A percentile compares a stretch with the other conserved stretches of the same genome.
phyloP scores from a whole-genome alignment of 495 filamentous ascomycete genomes.

The Aspergillus affinis region DNA sequence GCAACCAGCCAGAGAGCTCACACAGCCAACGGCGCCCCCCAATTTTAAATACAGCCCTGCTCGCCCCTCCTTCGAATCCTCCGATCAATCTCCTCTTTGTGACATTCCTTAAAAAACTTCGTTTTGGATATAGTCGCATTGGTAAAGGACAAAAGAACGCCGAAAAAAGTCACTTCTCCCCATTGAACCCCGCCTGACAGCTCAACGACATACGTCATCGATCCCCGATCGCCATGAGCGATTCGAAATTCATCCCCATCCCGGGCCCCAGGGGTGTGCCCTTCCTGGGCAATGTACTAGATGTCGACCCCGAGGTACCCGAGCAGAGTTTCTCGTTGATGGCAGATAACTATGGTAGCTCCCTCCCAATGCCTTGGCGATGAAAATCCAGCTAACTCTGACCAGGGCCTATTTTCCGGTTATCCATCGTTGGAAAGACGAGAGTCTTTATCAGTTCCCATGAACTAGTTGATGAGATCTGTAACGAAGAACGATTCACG shows the following conservation, averaged over 20 bases:
- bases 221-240: conserved; percentile 16
- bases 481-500: conserved; percentile 64
- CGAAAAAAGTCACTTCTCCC: no score
- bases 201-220: not conserved
- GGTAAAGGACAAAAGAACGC: no score
- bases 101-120: no score
- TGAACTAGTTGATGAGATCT: conserved; percentile 62
- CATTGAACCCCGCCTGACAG: not conserved
- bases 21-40: no score
- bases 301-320: conserved; percentile 54
- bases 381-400: not conserved
- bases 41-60: no score
- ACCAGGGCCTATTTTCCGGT: conserved; percentile 57
- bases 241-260: conserved; percentile 39
- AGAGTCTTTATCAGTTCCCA: conserved; percentile 46
- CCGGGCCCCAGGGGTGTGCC: conserved; percentile 64
- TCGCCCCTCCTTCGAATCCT: no score
- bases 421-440: conserved; percentile 27
- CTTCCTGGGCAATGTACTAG: conserved; percentile 63
- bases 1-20: no score
- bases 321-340: conserved; percentile 53
- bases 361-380: not conserved
- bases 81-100: no score
- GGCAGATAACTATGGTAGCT: conserved; percentile 60
- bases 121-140: no score